Evolutionary conservation across 441 rosid genomes (phyloP), one percentile per base, ranked within the genome.

Genomic region (Gossypium davidsonii): DNA sequence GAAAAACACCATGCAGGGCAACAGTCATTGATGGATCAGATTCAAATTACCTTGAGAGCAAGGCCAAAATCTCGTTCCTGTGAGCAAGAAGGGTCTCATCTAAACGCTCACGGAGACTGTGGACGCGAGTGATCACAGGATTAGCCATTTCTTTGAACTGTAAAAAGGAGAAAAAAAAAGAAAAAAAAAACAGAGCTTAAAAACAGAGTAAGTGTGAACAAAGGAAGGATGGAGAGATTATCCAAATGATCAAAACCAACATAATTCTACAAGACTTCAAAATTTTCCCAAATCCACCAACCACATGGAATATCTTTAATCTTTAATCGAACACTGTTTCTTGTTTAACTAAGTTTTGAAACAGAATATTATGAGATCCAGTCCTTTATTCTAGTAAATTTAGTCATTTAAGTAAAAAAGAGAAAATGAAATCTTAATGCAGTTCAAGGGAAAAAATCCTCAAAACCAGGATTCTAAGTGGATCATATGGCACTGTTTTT

Each of bases 21-120:
- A 17, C 17, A 44, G 31, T 34, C n/a, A n/a, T 48, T 26, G 58
- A 49, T 39, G 15, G 56, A 67, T 73, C 70, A 3, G 17, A 18
- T 6, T 20, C 14, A 23, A 6, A 39, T 79, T 80, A 95, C 98
- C 97, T 90, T 53, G 99, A 76, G 67, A 95, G 90, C 69, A 95
- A 86, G 71, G 97, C 91, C 78, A 95, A 83, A 71, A 95, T 87
- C 75, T 93, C 97, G 72, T 95, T 93, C 70, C 92, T 90, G 74
- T 91, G 86, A 74, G 81, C 80, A 72, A 78, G 68, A n/a, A 95
- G 95, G 34, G 96, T 93, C 75, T 87, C 88, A 48, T 88, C 88
- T 83, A 95, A 79, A 67, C 99, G 99, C 81, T 93, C 97, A 67
- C 96, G 91, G 70, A 91, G 91, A 84, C 98, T 95, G 76, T 88